Conservation (phyloP, 768 basidiomycete species). For the Calocera cornea region DNA sequence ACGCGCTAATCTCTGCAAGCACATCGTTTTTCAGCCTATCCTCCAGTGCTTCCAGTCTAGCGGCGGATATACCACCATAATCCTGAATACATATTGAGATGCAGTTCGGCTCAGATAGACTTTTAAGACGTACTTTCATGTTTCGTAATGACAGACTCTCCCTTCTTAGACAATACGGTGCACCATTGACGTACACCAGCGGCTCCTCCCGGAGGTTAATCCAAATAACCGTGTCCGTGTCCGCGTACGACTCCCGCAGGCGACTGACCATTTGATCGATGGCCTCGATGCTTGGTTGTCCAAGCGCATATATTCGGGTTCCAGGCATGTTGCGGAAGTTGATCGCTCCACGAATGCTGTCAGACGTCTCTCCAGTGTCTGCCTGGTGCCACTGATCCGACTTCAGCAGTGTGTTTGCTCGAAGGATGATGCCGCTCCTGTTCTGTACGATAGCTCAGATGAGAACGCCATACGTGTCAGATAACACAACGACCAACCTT, state of each 20-base stretch:
- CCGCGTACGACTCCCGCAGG: slow-evolving; percentile 48
- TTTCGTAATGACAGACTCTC: slow-evolving; percentile 81
- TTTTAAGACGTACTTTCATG: slow-evolving; percentile 57
- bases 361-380: slow-evolving; percentile 40
- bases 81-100: slow-evolving; percentile 28
- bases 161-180: slow-evolving; percentile 72
- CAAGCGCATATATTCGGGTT: slow-evolving; percentile 78
- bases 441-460: slow-evolving; percentile 35
- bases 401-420: slow-evolving; percentile 79
- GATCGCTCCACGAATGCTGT: slow-evolving; percentile 75
- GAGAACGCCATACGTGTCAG: background rate
- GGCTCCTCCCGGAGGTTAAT: slow-evolving; percentile 71
- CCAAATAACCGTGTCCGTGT: slow-evolving; percentile 62
- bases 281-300: slow-evolving; percentile 82
- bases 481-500: slow-evolving; percentile 36
- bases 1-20: slow-evolving; percentile 61
- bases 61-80: slow-evolving; percentile 88
- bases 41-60: slow-evolving; percentile 78
- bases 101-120: background rate
- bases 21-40: slow-evolving; percentile 83
- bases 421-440: slow-evolving; percentile 83
- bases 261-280: slow-evolving; percentile 63
- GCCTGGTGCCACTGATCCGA: slow-evolving; percentile 83
- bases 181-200: slow-evolving; percentile 82
- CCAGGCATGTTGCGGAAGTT: slow-evolving; percentile 79